A percentile compares a stretch with the other conserved stretches of the same genome.
Conservation (phyloP, 2,329 filamentous ascomycete genomes). For the Helotiales sp. region DNA sequence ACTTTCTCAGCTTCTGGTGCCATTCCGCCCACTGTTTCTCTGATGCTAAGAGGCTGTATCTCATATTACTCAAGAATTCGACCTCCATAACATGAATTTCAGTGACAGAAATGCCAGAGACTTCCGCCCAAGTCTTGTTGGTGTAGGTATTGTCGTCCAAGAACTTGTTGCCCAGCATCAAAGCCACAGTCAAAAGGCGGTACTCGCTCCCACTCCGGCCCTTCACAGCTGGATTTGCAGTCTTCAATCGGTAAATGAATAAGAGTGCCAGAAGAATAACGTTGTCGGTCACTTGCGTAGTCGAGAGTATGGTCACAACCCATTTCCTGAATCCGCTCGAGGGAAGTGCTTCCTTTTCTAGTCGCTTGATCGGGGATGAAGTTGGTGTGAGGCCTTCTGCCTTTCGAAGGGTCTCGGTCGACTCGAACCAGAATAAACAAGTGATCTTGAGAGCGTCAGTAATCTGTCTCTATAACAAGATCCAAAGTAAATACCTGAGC, state of each 20-base stretch:
- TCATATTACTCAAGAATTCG: constrained; percentile 98
- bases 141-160: constrained; percentile 99
- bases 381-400: constrained; percentile 56
- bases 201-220: constrained; percentile 94
- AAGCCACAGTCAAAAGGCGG: constrained; percentile 83
- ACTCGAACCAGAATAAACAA: constrained; percentile 97
- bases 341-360: constrained; percentile 73
- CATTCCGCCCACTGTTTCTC: constrained; percentile 84
- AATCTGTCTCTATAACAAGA: neutral
- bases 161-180: constrained; percentile 99
- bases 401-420: constrained; percentile 72
- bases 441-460: constrained; percentile 65
- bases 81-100: constrained; percentile 99
- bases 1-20: constrained; percentile 80
- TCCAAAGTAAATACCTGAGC: constrained; percentile 61
- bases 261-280: constrained; percentile 87
- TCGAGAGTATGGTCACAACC: constrained; percentile 87
- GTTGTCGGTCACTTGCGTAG: constrained; percentile 94
- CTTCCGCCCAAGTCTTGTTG: constrained; percentile 99
- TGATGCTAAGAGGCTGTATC: constrained; percentile 87
- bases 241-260: constrained; percentile 92
- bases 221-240: constrained; percentile 83
- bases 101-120: constrained; percentile 87
- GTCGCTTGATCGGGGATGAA: constrained; percentile 48
- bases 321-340: constrained; percentile 85